A percentile compares a stretch with the other conserved stretches of the same genome.
These are phyloP conservation scores for Carallia pectinifolia DNA, from an alignment of 345 rosid species.

Conservation along the genomic window DNA sequence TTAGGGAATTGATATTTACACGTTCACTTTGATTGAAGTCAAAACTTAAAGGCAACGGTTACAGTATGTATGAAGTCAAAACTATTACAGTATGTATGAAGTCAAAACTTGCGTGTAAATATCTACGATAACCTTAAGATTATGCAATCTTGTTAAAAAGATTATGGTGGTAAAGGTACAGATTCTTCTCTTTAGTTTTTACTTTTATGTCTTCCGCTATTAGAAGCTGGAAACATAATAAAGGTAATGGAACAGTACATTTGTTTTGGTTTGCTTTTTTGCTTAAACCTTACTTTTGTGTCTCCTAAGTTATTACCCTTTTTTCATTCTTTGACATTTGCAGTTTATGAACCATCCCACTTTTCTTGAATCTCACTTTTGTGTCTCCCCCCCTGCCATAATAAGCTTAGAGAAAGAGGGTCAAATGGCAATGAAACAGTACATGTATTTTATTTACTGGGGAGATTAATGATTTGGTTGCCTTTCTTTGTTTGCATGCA, in stretches of 20 bases:
- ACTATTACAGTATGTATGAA: too few species aligned
- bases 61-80: too few species aligned
- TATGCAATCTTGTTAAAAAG: too few species aligned
- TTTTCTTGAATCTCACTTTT: conserved; percentile 3
- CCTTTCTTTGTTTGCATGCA: background rate
- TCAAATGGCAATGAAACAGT: conserved; percentile 12
- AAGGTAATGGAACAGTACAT: conserved; percentile 16
- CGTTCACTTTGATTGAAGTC: too few species aligned
- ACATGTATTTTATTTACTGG: background rate
- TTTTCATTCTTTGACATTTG: too few species aligned
- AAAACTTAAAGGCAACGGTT: too few species aligned
- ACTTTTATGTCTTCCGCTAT: conserved; percentile 1
- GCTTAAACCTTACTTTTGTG: background rate
- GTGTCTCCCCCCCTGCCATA: background rate
- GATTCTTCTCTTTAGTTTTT: conserved; percentile 8
- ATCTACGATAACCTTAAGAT: too few species aligned
- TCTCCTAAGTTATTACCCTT: background rate
- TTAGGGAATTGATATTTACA: background rate
- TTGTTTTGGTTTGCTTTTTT: conserved; percentile 1
- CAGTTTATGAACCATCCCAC: background rate
- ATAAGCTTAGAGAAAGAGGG: background rate
- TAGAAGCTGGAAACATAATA: background rate
- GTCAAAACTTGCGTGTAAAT: too few species aligned
- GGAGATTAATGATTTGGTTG: background rate
- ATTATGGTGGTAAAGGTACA: conserved; percentile 7